Evolutionary conservation across 2,329 filamentous ascomycete genomes (phyloP), one percentile per base, ranked within the genome.

Genomic region (Epichloe baconii): DNA sequence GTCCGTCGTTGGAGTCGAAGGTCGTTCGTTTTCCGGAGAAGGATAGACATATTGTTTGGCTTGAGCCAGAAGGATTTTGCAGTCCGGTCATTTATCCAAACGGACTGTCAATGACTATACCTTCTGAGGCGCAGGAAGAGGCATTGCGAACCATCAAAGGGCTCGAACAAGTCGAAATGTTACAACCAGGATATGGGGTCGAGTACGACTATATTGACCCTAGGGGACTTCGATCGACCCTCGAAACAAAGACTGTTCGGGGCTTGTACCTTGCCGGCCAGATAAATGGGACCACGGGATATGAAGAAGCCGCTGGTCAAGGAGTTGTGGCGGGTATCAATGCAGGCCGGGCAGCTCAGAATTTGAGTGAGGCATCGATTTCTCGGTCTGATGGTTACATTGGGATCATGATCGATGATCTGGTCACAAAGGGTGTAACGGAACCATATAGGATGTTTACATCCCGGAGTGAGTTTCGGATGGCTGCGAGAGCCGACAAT

Each of bases 361-460:
- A 78, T 1, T 80, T 85, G 52, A 66, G 74, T 2, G 76, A 82
- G 0, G 74, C 94, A 54, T 78, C 78, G 0, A 71, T 98, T 34
- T 83, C 83, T 7, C 79, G 93, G 56, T 83, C 86, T 1, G 91
- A 98, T 66, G 89, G 88, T 12, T 98, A 96, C 66, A 97, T 98
- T 62, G 93, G 93, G 58, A 86, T 98, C 69, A 95, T 98, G 89
- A 90, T 98, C 61, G 93, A 98, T 67, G 93, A 98, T 65, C 80
- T 98, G 38, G 83, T 95, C 62, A 97, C 91, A 21, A 97, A 96
- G 68, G 93, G 93, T 46, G 93, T 98, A 34, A 90, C 86, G 2
- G 93, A 98, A 64, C 93, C 93, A 1, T 98, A 98, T 68, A 82
- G 93, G 58, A 97, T 98, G 90, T 98, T 98, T 71, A 98, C 93